These are phyloP conservation scores for Leishmania tropica DNA, from an alignment of 208 protist genomes.

Conservation along the genomic window DNA sequence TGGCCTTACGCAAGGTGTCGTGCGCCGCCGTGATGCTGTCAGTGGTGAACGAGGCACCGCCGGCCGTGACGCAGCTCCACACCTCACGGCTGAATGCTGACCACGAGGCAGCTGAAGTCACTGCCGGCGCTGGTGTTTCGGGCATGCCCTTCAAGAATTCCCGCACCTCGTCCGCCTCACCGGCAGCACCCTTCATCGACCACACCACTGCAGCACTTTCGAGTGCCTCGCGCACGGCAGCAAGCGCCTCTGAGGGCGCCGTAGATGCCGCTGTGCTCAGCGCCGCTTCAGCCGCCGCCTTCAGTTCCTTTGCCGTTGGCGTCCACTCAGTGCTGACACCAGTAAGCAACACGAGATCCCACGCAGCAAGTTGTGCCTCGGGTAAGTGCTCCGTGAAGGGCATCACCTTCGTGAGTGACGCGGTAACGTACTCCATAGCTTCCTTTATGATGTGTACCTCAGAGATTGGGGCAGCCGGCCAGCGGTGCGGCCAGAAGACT, in stretches of 20 bases:
- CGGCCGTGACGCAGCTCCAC: conserved; percentile 5
- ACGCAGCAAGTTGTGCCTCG: conserved; percentile 7
- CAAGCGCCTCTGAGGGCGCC: background rate
- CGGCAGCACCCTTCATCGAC: conserved; percentile 16
- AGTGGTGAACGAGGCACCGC: background rate
- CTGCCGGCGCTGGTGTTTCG: background rate
- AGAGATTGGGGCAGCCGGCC: conserved; percentile 17
- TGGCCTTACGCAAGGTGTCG: conserved; percentile 10
- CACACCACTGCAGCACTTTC: conserved; percentile 25
- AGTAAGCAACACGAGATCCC: conserved; percentile 25
- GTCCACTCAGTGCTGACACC: background rate
- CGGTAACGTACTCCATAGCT: conserved; percentile 19
- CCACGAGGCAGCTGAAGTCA: conserved; percentile 12
- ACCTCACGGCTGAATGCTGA: conserved; percentile 8
- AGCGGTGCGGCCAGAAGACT: conserved; percentile 24
- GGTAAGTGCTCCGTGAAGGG: conserved; percentile 19
- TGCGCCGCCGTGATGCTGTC: conserved; percentile 2
- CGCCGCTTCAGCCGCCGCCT: conserved; percentile 1
- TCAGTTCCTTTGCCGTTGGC: conserved; percentile 8
- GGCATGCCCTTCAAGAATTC: conserved; percentile 1
- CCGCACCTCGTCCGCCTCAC: conserved; percentile 14
- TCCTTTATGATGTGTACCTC: conserved; percentile 25
- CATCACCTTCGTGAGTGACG: conserved; percentile 5
- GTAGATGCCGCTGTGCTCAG: background rate
- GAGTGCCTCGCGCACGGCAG: conserved; percentile 25